Conservation (phyloP, 2,329 filamentous ascomycete species). For the Monosporascus sp. region DNA sequence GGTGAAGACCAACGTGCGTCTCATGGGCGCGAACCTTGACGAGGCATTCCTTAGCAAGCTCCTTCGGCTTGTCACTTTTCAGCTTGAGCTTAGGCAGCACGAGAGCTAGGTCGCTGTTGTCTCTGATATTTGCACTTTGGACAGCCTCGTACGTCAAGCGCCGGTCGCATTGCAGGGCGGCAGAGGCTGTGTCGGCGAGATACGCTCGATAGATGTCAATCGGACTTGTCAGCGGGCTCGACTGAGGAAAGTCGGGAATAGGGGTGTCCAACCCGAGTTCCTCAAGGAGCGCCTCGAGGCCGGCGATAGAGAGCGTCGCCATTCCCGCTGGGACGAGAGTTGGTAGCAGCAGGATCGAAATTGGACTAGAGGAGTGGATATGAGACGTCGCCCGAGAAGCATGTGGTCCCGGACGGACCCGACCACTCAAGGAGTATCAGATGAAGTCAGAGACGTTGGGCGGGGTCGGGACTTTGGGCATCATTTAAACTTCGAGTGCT, state of each 20-base stretch:
- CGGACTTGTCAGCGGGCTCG: slow-evolving; percentile 17
- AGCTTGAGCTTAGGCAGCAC: slow-evolving; percentile 25
- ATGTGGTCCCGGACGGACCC: not conserved
- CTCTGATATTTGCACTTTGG: slow-evolving; percentile 16
- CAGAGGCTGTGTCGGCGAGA: slow-evolving; percentile 17
- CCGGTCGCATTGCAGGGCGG: slow-evolving; percentile 14
- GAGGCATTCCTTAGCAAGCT: slow-evolving; percentile 11
- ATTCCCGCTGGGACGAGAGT: slow-evolving; percentile 13
- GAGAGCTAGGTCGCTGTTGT: slow-evolving; percentile 26
- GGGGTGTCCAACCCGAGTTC: slow-evolving; percentile 41
- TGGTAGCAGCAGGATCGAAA: not conserved
- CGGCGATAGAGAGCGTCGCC: slow-evolving; percentile 54
- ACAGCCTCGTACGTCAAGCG: slow-evolving; percentile 24
- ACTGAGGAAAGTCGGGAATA: slow-evolving; percentile 24
- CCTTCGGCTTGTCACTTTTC: slow-evolving; percentile 10
- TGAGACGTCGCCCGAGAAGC: not conserved
- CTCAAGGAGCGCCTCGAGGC: slow-evolving; percentile 54
- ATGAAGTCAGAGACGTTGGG: not conserved
- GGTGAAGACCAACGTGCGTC: too few species aligned
- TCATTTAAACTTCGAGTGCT: not conserved
- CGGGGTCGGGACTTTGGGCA: not conserved
- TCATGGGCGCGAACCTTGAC: slow-evolving; percentile 7
- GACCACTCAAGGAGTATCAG: not conserved
- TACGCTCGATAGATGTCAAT: slow-evolving; percentile 26
- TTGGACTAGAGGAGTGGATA: not conserved